These are phyloP conservation scores for Breviolum minutum DNA, from an alignment of 73 alveolate genomes.

Conservation along the genomic window DNA sequence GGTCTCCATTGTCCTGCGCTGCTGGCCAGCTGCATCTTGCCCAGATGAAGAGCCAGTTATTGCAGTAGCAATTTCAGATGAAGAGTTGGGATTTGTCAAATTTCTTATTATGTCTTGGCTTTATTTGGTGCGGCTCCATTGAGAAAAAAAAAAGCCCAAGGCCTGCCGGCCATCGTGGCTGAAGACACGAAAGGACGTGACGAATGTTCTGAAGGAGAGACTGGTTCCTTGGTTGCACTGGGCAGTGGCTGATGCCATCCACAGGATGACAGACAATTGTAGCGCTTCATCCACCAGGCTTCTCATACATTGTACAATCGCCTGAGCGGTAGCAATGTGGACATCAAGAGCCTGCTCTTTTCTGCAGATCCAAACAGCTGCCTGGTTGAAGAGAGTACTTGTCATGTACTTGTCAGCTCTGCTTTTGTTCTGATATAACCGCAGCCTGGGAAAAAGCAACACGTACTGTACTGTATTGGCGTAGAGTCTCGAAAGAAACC, in stretches of 20 bases:
- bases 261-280: neutral
- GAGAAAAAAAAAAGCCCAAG: neutral
- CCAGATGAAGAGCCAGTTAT: no score
- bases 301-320: constrained; percentile 49
- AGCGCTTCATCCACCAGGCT: neutral
- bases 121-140: neutral
- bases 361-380: constrained; percentile 35
- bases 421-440: neutral
- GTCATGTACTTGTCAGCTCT: neutral
- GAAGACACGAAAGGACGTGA: constrained; percentile 61
- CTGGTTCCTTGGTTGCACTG: constrained; percentile 27
- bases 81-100: neutral
- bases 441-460: no score
- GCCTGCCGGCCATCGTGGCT: constrained; percentile 69
- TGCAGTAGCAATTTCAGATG: no score
- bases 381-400: neutral
- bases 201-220: constrained; percentile 70
- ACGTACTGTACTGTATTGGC: no score
- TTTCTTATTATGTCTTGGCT: neutral
- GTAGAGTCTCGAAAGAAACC: no score
- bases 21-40: constrained; percentile 14
- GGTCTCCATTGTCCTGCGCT: constrained; percentile 1
- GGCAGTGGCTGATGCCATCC: neutral
- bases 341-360: constrained; percentile 84
- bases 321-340: constrained; percentile 67